phyloP scores from a whole-genome alignment of 2,329 filamentous ascomycete genomes.

The Fusarium bulbicola region DNA sequence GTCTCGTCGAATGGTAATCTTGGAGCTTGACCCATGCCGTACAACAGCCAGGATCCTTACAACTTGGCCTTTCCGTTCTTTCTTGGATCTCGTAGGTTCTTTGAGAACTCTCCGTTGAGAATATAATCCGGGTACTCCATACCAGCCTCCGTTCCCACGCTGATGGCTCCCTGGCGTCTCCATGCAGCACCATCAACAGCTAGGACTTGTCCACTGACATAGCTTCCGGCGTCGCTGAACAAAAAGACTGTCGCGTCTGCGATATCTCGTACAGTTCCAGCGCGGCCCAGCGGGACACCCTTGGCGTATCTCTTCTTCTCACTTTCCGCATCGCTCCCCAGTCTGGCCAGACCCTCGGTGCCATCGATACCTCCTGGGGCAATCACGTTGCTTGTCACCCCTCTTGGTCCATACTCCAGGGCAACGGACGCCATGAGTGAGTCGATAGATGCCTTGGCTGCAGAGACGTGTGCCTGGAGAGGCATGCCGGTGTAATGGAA shows the following conservation, averaged over 20 bases:
- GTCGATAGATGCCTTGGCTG: slow-evolving; percentile 92
- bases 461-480: slow-evolving; percentile 87
- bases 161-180: slow-evolving; percentile 59
- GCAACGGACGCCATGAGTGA: slow-evolving; percentile 81
- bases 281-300: slow-evolving; percentile 76
- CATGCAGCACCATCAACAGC: slow-evolving; percentile 75
- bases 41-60: slow-evolving; percentile 29
- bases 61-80: slow-evolving; percentile 54
- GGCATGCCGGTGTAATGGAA: slow-evolving; percentile 90
- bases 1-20: neutral
- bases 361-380: slow-evolving; percentile 85
- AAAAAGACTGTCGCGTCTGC: slow-evolving; percentile 91
- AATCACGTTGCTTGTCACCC: slow-evolving; percentile 88
- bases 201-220: slow-evolving; percentile 83
- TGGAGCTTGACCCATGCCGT: neutral
- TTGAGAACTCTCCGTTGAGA: slow-evolving; percentile 47
- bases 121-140: slow-evolving; percentile 65
- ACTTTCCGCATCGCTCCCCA: slow-evolving; percentile 54
- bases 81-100: slow-evolving; percentile 46
- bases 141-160: slow-evolving; percentile 56
- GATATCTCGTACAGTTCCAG: slow-evolving; percentile 85
- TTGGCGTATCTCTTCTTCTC: slow-evolving; percentile 48
- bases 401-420: slow-evolving; percentile 89
- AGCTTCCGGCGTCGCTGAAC: slow-evolving; percentile 86
- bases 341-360: slow-evolving; percentile 81